A percentile compares a stretch with the other conserved stretches of the same genome.
Evolutionary conservation across 108 stramenopile species (phyloP).

Genomic region (Skeletonema marinoi): DNA sequence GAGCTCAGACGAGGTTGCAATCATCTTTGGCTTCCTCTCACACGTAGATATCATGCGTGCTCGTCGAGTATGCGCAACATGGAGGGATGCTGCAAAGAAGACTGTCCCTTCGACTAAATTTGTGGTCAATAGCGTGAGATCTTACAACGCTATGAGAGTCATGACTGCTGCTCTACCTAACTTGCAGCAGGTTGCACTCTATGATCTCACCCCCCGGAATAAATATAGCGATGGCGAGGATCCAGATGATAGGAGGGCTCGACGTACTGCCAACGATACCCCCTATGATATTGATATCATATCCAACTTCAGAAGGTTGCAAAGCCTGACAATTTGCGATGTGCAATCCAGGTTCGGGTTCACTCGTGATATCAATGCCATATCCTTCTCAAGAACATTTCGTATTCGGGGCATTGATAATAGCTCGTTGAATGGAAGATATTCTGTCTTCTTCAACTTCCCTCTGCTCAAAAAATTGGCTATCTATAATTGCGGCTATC

Average conservation of each 20-base stretch:
- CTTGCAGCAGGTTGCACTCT: neutral
- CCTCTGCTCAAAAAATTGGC: neutral
- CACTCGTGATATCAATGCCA: no score
- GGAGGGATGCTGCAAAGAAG: neutral
- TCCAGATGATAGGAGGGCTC: neutral
- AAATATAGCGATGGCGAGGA: neutral
- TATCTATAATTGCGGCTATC: neutral
- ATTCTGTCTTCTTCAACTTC: neutral
- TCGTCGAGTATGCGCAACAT: slow-evolving; percentile 1
- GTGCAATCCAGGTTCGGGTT: no score
- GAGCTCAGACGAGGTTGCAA: neutral
- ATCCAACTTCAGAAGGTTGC: neutral
- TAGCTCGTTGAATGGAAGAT: neutral
- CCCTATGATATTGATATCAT: neutral
- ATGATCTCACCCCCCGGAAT: neutral
- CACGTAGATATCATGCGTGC: neutral
- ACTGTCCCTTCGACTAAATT: neutral
- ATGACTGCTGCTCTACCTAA: neutral
- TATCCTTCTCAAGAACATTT: no score
- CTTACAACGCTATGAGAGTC: neutral
- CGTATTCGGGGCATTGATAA: no score
- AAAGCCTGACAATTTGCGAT: neutral
- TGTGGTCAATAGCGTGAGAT: neutral
- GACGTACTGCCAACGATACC: neutral
- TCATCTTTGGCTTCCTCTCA: neutral